Conservation (phyloP, 306 rosid species). For the Arachis hypogaea region DNA sequence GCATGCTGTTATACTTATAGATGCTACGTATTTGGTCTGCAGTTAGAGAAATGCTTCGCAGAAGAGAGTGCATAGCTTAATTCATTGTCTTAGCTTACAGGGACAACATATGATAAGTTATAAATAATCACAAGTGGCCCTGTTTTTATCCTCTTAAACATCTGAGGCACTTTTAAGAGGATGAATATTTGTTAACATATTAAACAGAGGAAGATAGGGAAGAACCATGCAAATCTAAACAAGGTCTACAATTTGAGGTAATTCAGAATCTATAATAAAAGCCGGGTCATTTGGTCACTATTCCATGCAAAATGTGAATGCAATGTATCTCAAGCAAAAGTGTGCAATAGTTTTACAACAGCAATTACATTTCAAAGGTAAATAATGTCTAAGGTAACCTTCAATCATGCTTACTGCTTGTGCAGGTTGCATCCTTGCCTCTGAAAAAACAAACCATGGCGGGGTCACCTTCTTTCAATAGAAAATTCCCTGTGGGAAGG, state of each 20-base stretch:
- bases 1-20: not conserved
- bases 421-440: slow-evolving; percentile 29
- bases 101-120: not conserved
- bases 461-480: not conserved
- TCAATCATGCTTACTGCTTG: not conserved
- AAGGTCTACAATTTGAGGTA: not conserved
- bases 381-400: not conserved
- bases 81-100: not conserved
- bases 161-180: too few species aligned
- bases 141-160: not conserved
- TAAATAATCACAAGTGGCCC: not conserved
- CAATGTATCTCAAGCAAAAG: slow-evolving; percentile 4
- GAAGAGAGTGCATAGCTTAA: not conserved
- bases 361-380: not conserved
- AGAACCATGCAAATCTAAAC: not conserved
- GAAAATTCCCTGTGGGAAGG: not conserved
- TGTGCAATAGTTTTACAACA: slow-evolving; percentile 12
- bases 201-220: not conserved
- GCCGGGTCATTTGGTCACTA: slow-evolving; percentile 15
- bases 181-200: too few species aligned
- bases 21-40: not conserved
- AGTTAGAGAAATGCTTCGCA: not conserved
- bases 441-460: not conserved
- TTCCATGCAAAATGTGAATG: not conserved
- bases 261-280: not conserved